Percentiles rank a stretch among this genome's conserved stretches.
Evolutionary conservation across 768 basidiomycete species (phyloP).

Genomic region (Leucocoprinus leucothites): DNA sequence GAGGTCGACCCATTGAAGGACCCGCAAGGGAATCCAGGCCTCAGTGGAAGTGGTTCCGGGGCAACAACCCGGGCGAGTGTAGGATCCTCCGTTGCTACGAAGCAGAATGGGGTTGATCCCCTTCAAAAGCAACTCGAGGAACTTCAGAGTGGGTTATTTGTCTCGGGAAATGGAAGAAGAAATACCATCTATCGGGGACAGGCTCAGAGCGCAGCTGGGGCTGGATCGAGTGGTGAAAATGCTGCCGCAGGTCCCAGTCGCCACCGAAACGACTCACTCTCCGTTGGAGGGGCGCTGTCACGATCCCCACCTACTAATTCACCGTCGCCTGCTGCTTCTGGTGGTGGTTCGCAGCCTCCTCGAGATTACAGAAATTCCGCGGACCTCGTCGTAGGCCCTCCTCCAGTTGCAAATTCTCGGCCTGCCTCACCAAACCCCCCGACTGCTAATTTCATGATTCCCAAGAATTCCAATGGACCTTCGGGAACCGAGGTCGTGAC

Average conservation of each 20-base stretch:
- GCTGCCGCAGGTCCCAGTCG: constrained; percentile 18
- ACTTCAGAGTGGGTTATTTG: constrained; percentile 43
- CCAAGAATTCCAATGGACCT: constrained; percentile 43
- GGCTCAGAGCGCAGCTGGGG: neutral
- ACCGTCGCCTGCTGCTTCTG: constrained; percentile 23
- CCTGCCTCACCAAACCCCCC: constrained; percentile 73
- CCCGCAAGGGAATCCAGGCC: constrained; percentile 39
- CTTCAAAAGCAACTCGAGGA: constrained; percentile 65
- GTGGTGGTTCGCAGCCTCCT: constrained; percentile 7
- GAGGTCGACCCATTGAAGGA: constrained; percentile 63
- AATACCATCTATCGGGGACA: constrained; percentile 34
- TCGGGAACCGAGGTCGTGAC: constrained; percentile 58
- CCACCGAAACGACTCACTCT: constrained; percentile 12
- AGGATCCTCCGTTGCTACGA: constrained; percentile 8
- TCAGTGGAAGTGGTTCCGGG: neutral
- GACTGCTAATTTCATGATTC: constrained; percentile 74
- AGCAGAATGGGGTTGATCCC: constrained; percentile 49
- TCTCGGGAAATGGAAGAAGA: constrained; percentile 45
- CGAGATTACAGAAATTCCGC: constrained; percentile 76
- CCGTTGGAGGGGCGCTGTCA: constrained; percentile 21
- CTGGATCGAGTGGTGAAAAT: constrained; percentile 1
- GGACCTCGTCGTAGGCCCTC: constrained; percentile 73
- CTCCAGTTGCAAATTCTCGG: constrained; percentile 59
- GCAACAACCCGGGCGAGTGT: constrained; percentile 4
- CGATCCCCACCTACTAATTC: constrained; percentile 35